Conservation (phyloP, 768 basidiomycete species). For the Paxillus rubicundulus region DNA sequence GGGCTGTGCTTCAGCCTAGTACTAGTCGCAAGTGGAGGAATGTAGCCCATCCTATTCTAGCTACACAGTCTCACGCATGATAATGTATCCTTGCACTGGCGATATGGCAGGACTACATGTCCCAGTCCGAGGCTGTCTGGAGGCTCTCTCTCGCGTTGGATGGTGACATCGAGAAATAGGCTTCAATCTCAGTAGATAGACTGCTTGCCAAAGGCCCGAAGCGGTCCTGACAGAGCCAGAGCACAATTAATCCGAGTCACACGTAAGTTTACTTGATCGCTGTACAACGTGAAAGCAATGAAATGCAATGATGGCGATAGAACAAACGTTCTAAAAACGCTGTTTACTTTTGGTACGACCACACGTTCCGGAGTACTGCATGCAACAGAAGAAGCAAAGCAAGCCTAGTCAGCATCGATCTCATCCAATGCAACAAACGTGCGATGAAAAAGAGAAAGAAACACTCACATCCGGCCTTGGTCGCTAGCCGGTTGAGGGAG, state of each 20-base stretch:
- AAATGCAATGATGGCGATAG: constrained; percentile 17
- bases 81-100: no score
- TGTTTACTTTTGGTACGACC: constrained; percentile 90
- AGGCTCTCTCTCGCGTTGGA: no score
- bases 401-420: constrained; percentile 8
- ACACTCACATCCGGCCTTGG: constrained; percentile 88
- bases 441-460: neutral
- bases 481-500: constrained; percentile 93
- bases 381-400: constrained; percentile 1
- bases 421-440: neutral
- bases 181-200: neutral
- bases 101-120: neutral
- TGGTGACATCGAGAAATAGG: no score
- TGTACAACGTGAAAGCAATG: constrained; percentile 2
- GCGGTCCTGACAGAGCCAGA: neutral
- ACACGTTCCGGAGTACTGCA: constrained; percentile 92
- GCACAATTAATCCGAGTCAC: neutral
- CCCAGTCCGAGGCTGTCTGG: no score
- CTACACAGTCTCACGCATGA: constrained; percentile 6
- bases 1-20: constrained; percentile 5
- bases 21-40: neutral
- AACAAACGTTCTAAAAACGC: constrained; percentile 12
- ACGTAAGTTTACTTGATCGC: neutral
- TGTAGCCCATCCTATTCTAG: constrained; percentile 24
- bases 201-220: no score